Base-by-base conservation (phyloP, 768 basidiomycete genomes). In the Hygrophorus pudorinus region DNA sequence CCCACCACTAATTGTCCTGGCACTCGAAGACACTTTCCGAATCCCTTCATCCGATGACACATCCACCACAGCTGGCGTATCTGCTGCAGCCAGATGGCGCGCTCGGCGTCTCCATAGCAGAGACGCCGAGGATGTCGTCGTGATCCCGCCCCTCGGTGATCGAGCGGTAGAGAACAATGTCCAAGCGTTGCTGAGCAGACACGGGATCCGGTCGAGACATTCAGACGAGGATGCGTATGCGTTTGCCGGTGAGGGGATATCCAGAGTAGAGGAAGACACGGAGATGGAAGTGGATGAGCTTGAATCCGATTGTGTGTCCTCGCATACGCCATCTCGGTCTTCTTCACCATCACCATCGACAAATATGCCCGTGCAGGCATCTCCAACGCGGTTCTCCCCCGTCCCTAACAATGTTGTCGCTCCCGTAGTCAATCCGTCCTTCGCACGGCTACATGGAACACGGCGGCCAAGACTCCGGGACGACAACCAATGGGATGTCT, bases 1-100 rank as follows among this genome's bases (percentile, higher is more conserved):
- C 1, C 46, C 52, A 39, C 62, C 61, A 2, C 62, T 61, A 49
- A 64, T 71, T 31, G 63, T 73, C 31, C 72, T 71, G 52, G 74
- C 76, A 9, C 58, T 75, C 16, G 75, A 76, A 44, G 78, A 81
- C 47, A 70, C 75, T 1, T 78, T 80, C 66, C 67, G 76, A n/a
- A 68, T 75, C 41, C 51, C 67, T 5, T 43, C 42, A 8, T 44
- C 35, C 18, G 21, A 64, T 47, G 59, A 57, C 14, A 50, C 47
- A 38, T 41, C 44, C 47, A 47, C 38, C 31, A 51, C 18, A 44
- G 58, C 34, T n/a, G 17, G n/a, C 18, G 32, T 27, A 13, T 13
- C 30, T 16, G 8, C 32, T 31, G n/a, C 38, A 10, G 17, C 46
- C 24, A 30, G 40, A 12, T 28, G 46, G 31, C 61, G 2, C 59